These are phyloP conservation scores for Raphanus hybrid DNA, from an alignment of 441 rosid species.

Conservation along the genomic window DNA sequence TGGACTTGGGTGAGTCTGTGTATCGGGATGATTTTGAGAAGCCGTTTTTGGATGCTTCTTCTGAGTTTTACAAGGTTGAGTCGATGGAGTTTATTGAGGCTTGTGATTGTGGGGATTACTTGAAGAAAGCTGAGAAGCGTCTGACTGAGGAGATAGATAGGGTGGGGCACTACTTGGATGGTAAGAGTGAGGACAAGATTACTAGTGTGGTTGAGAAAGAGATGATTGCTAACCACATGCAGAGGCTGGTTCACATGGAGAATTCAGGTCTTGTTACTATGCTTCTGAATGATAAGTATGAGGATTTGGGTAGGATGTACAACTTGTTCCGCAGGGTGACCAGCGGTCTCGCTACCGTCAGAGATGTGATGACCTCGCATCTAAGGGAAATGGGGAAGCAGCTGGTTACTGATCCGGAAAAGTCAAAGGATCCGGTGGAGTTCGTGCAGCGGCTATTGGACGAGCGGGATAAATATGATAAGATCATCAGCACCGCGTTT, in stretches of 20 bases:
- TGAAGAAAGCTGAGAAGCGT: constrained; percentile 88
- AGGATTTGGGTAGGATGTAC: constrained; percentile 92
- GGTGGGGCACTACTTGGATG: constrained; percentile 86
- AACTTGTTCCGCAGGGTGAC: constrained; percentile 81
- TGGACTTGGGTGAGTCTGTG: not conserved
- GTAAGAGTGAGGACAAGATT: constrained; percentile 84
- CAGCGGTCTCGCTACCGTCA: constrained; percentile 69
- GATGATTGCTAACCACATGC: constrained; percentile 97
- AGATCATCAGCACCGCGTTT: constrained; percentile 71
- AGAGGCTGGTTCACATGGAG: constrained; percentile 92
- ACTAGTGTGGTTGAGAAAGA: constrained; percentile 91
- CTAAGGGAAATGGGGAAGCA: constrained; percentile 96
- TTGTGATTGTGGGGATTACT: constrained; percentile 90
- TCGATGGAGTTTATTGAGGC: constrained; percentile 89
- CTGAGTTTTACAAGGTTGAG: constrained; percentile 84
- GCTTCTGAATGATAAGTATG: constrained; percentile 89
- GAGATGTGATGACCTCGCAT: constrained; percentile 92
- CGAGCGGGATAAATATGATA: constrained; percentile 89
- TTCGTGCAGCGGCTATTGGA: constrained; percentile 91
- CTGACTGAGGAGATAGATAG: constrained; percentile 90
- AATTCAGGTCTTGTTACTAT: constrained; percentile 93
- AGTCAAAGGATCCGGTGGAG: constrained; percentile 92
- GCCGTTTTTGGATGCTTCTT: constrained; percentile 86
- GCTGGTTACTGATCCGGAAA: constrained; percentile 89
- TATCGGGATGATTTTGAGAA: constrained; percentile 71